These are phyloP conservation scores for Ceratocystis alfenasii DNA, from an alignment of 2,329 filamentous ascomycete species.

Conservation along the genomic window DNA sequence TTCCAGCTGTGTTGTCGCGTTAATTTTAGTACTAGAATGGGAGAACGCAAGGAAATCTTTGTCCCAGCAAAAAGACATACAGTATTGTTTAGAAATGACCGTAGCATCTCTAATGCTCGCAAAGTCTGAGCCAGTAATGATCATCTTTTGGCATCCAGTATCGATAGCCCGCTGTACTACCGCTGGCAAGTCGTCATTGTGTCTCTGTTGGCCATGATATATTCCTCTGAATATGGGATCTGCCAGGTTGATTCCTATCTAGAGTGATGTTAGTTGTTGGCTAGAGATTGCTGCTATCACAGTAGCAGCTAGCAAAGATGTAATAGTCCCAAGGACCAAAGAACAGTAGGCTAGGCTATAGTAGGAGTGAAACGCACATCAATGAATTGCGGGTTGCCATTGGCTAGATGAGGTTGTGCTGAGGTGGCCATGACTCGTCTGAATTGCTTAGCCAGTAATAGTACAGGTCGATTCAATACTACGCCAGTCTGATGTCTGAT, in stretches of 20 bases:
- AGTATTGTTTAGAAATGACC: slow-evolving; percentile 58
- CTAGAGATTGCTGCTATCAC: not conserved
- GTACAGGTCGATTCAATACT: not conserved
- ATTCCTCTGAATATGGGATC: slow-evolving; percentile 79
- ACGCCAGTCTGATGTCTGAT: not conserved
- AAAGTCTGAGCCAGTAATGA: slow-evolving; percentile 85
- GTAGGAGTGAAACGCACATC: slow-evolving; percentile 39
- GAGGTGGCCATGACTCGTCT: slow-evolving; percentile 2
- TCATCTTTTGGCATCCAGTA: slow-evolving; percentile 75
- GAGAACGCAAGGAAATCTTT: not conserved
- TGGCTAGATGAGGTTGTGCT: slow-evolving; percentile 11
- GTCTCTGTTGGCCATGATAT: slow-evolving; percentile 67
- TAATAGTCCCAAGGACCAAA: too few relatives aligned
- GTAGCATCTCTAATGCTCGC: slow-evolving; percentile 64
- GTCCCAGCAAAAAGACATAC: slow-evolving; percentile 34
- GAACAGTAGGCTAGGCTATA: too few relatives aligned
- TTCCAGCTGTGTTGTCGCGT: slow-evolving; percentile 44
- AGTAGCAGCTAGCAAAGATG: too few relatives aligned
- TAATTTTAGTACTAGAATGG: slow-evolving; percentile 13
- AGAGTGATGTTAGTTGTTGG: slow-evolving; percentile 19
- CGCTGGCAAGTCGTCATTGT: slow-evolving; percentile 60
- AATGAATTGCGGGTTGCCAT: slow-evolving; percentile 41
- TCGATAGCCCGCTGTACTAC: slow-evolving; percentile 68
- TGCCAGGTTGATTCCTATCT: slow-evolving; percentile 91
- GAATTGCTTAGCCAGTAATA: not conserved